Evolutionary conservation across 2,329 filamentous ascomycete genomes (phyloP), one percentile per base, ranked within the genome.

Genomic region (Rutstroemia sp.): DNA sequence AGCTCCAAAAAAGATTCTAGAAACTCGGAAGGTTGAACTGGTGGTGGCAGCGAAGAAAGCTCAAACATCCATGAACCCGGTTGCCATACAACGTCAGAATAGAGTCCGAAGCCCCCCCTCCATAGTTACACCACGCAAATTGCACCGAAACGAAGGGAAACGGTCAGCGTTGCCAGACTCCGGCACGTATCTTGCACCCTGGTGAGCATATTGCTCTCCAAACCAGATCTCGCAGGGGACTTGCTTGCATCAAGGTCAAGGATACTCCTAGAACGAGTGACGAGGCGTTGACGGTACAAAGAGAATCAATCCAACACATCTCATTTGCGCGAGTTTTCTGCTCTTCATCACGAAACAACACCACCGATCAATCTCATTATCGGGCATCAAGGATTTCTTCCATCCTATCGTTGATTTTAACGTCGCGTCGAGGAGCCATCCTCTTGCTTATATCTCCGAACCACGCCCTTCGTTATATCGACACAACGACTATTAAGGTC

Each of bases 181-280:
- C 40, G 51, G 47, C 38, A 16, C 25, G 19, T 46, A 47, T 30
- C 25, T 46, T 53, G 42, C 51, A 63, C 56, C 59, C 56, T 63
- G 46, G 63, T 60, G 58, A 54, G 51, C 57, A 16, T 19, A 63
- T 63, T 59, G 59, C 63, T 57, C 58, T 61, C 60, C 52, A 42
- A 64, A 56, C 14, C 48, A 63, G 58, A 64, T 61, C 56, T 48
- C 59, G 54, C 65, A 67, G 63, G 63, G 64, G 46, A 55, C 58
- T 61, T 64, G 65, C 66, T 59, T 64, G 66, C 60, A 44, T 49
- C 38, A 55, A 54, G 44, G 56, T 56, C 64, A 65, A 68, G 66
- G 64, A 65, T 63, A 58, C 49, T 58, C 65, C 62, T 49, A 61
- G 64, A 46, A 65, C 47, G 40, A 57, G 57, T 62, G 59, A 64